A percentile compares a stretch with the other conserved stretches of the same genome.
These are phyloP conservation scores for Suhomyces coccinellae DNA, from an alignment of 1,139 yeast species.

Conservation along the genomic window DNA sequence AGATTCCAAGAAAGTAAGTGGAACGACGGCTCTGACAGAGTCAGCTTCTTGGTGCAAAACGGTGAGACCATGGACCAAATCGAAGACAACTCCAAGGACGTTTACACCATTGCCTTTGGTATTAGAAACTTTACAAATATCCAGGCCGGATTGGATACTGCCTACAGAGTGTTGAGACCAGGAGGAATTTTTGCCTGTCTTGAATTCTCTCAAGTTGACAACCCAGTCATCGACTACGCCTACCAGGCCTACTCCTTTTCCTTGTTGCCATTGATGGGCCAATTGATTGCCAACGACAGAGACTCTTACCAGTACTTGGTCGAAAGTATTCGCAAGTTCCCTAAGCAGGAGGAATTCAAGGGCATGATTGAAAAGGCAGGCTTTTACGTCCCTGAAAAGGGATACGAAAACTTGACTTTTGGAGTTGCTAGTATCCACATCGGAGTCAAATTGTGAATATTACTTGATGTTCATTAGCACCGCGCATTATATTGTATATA, in stretches of 20 bases:
- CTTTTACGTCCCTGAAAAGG: slow-evolving; percentile 79
- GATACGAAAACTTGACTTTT: slow-evolving; percentile 93
- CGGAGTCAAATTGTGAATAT: slow-evolving; percentile 71
- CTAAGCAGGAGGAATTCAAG: slow-evolving; percentile 88
- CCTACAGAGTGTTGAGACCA: slow-evolving; percentile 93
- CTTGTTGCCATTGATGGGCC: slow-evolving; percentile 91
- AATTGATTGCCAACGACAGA: slow-evolving; percentile 89
- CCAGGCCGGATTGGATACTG: slow-evolving; percentile 90
- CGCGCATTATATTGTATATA: slow-evolving; percentile 10
- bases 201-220: slow-evolving; percentile 90
- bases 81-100: slow-evolving; percentile 85
- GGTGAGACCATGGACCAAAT: slow-evolving; percentile 88
- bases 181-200: slow-evolving; percentile 98
- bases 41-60: slow-evolving; percentile 82
- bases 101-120: slow-evolving; percentile 96
- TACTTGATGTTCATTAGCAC: not conserved
- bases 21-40: slow-evolving; percentile 59
- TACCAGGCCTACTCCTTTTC: slow-evolving; percentile 91
- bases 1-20: slow-evolving; percentile 58
- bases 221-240: slow-evolving; percentile 67
- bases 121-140: slow-evolving; percentile 94
- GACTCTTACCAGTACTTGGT: slow-evolving; percentile 95
- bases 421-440: slow-evolving; percentile 96
- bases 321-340: slow-evolving; percentile 89
- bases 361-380: slow-evolving; percentile 94